These are phyloP conservation scores for Debaryomyces fabryi DNA, from an alignment of 1,139 yeast species.

Conservation along the genomic window DNA sequence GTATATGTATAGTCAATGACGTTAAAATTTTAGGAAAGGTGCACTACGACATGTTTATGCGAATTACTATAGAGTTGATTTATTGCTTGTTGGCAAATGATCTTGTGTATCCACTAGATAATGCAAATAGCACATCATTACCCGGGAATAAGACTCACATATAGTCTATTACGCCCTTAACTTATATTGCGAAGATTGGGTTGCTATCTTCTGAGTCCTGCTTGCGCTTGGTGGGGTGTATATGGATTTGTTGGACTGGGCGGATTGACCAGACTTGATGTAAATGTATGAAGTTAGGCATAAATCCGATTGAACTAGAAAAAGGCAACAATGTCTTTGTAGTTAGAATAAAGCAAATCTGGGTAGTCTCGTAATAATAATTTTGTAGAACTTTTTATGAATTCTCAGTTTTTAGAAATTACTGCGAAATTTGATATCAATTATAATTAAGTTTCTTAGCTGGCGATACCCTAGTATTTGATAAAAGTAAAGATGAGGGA, in stretches of 20 bases:
- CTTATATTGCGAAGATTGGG: not conserved
- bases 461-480: too few species aligned
- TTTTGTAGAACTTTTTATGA: too few species aligned
- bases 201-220: not conserved
- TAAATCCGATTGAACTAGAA: too few species aligned
- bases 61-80: not conserved
- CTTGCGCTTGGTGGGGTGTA: not conserved
- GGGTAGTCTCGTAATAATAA: too few species aligned
- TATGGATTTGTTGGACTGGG: not conserved
- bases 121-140: not conserved
- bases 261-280: not conserved
- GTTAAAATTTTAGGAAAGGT: not conserved
- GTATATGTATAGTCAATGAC: not conserved
- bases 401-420: too few species aligned
- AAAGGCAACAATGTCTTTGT: too few species aligned
- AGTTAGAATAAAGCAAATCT: too few species aligned
- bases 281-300: too few species aligned
- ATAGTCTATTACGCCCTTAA: not conserved
- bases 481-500: too few species aligned
- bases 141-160: not conserved
- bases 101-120: not conserved
- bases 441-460: too few species aligned
- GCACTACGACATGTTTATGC: not conserved
- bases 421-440: too few species aligned
- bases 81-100: not conserved